Conservation (phyloP, 2,329 filamentous ascomycete genomes). For the Clathrospora elynae region DNA sequence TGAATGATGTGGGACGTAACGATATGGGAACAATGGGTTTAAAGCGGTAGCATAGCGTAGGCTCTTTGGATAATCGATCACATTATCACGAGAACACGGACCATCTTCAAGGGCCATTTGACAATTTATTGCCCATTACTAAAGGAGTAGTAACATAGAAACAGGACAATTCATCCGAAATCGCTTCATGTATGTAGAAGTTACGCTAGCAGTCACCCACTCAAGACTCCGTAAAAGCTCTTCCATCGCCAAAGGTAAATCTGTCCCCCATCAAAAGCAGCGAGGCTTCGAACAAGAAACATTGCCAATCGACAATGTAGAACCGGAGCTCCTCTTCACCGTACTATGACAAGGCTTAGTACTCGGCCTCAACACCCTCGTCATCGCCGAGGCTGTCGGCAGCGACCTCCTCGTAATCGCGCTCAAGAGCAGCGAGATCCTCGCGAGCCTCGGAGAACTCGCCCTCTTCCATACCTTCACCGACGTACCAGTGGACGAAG, state of each 20-base stretch:
- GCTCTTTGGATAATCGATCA: no score
- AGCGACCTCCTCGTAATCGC: slow-evolving; percentile 96
- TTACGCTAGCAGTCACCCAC: slow-evolving; percentile 22
- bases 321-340: slow-evolving; percentile 28
- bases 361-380: slow-evolving; percentile 85
- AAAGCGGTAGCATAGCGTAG: slow-evolving; percentile 1
- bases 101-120: slow-evolving; percentile 6
- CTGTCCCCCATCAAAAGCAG: slow-evolving; percentile 26
- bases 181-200: slow-evolving; percentile 28
- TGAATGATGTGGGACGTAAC: no score
- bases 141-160: slow-evolving; percentile 39
- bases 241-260: slow-evolving; percentile 22
- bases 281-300: slow-evolving; percentile 26
- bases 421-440: slow-evolving; percentile 95
- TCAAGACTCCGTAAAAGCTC: slow-evolving; percentile 30
- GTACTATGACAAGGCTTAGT: slow-evolving; percentile 61
- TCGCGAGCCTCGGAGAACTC: slow-evolving; percentile 99
- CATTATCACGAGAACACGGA: no score
- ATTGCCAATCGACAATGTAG: slow-evolving; percentile 38
- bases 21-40: no score
- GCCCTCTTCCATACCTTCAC: slow-evolving; percentile 99
- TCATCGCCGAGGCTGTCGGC: slow-evolving; percentile 90
- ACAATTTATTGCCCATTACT: slow-evolving; percentile 37
- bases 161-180: slow-evolving; percentile 32
- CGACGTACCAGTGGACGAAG: slow-evolving; percentile 99